phyloP scores from a whole-genome alignment of 1,139 yeast genomes.

The Scheffersomyces titani region DNA sequence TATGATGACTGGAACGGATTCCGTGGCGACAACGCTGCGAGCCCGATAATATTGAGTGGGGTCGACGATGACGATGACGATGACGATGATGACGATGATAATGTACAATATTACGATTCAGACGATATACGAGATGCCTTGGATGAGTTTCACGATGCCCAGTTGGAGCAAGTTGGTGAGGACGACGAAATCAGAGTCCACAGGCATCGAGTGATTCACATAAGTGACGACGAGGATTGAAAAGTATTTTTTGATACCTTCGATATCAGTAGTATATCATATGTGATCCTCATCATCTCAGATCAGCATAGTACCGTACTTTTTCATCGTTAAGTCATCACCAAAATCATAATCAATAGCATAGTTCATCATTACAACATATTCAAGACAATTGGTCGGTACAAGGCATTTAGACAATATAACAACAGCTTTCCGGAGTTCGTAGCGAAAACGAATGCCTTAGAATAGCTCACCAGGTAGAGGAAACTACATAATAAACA shows the following conservation, averaged over 20 bases:
- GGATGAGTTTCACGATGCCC: conserved; percentile 17
- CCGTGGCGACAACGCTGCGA: conserved; percentile 4
- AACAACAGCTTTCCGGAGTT: background rate
- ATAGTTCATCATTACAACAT: background rate
- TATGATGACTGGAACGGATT: conserved; percentile 15
- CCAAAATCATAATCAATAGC: background rate
- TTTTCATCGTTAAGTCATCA: background rate
- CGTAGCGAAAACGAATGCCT: background rate
- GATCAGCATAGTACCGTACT: background rate
- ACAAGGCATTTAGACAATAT: background rate
- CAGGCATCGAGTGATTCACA: conserved; percentile 6
- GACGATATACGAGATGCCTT: conserved; percentile 16
- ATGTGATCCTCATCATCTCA: background rate
- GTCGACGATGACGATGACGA: conserved; percentile 4
- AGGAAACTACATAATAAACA: background rate
- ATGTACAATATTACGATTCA: conserved; percentile 10
- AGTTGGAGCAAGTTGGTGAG: conserved; percentile 12
- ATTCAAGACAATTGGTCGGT: background rate
- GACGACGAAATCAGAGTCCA: background rate
- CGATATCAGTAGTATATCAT: background rate
- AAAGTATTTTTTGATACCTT: background rate
- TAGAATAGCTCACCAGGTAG: background rate
- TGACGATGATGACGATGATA: conserved; percentile 16
- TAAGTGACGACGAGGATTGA: conserved; percentile 15
- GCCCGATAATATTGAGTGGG: conserved; percentile 11